A percentile compares a stretch with the other conserved stretches of the same genome.
Evolutionary conservation across 768 basidiomycete species (phyloP).

Genomic region (Saitozyma podzolica): DNA sequence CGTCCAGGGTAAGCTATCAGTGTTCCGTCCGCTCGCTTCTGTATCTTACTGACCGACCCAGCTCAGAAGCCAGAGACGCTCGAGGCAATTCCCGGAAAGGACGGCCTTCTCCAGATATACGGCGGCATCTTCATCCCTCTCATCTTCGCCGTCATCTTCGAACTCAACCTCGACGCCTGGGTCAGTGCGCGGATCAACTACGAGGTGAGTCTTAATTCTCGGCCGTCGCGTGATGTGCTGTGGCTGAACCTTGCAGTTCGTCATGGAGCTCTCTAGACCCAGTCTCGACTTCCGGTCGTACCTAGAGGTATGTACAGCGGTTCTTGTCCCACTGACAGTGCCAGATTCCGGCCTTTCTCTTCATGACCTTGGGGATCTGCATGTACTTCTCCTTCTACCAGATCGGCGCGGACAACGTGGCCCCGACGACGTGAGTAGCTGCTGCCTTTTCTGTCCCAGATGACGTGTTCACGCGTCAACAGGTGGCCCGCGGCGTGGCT

Average conservation of each 20-base stretch:
- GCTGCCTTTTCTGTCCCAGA: not conserved
- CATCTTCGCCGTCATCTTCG: conserved; percentile 73
- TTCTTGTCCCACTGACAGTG: conserved; percentile 1
- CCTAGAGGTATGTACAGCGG: conserved; percentile 58
- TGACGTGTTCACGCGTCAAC: too few relatives aligned
- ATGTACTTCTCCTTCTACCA: conserved; percentile 81
- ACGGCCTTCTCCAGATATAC: conserved; percentile 75
- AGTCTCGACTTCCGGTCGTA: conserved; percentile 78
- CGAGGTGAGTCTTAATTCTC: conserved; percentile 66
- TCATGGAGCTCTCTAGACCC: conserved; percentile 66
- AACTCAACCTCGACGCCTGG: conserved; percentile 82
- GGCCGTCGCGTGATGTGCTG: not conserved
- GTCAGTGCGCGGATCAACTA: conserved; percentile 78
- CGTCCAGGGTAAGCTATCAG: conserved; percentile 59
- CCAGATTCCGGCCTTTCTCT: conserved; percentile 78
- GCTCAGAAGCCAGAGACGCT: conserved; percentile 63
- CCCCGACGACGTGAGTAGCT: conserved; percentile 62
- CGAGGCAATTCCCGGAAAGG: conserved; percentile 66
- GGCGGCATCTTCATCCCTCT: conserved; percentile 71
- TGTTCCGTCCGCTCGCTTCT: not conserved
- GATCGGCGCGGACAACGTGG: conserved; percentile 60
- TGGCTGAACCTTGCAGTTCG: conserved; percentile 34
- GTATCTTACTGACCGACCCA: conserved; percentile 40
- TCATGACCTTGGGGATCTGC: conserved; percentile 70
- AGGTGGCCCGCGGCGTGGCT: conserved; percentile 67